Evolutionary conservation across 257 asterid genomes (phyloP), one percentile per base, ranked within the genome.

Genomic region (Nemophila menziesii): DNA sequence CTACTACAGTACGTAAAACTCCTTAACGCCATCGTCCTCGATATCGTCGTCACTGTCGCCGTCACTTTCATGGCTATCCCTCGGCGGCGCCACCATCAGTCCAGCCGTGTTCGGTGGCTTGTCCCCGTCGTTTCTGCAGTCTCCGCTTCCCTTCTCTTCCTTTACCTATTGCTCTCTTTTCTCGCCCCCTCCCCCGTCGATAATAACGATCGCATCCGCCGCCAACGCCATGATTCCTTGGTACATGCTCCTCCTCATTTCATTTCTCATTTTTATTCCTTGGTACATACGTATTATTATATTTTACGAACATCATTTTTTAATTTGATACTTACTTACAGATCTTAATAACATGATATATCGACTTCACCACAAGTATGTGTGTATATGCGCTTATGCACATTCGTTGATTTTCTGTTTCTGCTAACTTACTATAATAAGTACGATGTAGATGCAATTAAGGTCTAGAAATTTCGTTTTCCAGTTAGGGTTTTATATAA

Each of bases 1-100:
- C n/a, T n/a, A n/a, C n/a, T n/a, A n/a, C n/a, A n/a, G n/a, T n/a
- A n/a, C n/a, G n/a, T n/a, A n/a, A n/a, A n/a, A n/a, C n/a, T n/a
- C n/a, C n/a, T n/a, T n/a, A n/a, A n/a, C n/a, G 22, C 23, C 41
- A 46, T 26, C 6, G 33, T 26, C 33, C 10, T 10, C 33, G 33
- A 4, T 26, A 10, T 26, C 33, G 33, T 26, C 33, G 33, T 26
- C 5, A 13, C 12, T 45, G 51, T 58, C 66, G 60, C 69, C 69
- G 58, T 45, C 52, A n/a, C 38, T 16, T n/a, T n/a, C 22, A 89
- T 89, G 95, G 79, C 79, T 41, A 20, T 58, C 33, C 72, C 60
- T 20, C 86, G 97, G 77, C 89, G 95, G 74, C 93, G 95, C 49
- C 74, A 61, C 74, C 87, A 66, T 27, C 36, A 65, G 55, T 71